These are phyloP conservation scores for Erysimum pusillum DNA, from an alignment of 441 rosid species.

Conservation along the genomic window DNA sequence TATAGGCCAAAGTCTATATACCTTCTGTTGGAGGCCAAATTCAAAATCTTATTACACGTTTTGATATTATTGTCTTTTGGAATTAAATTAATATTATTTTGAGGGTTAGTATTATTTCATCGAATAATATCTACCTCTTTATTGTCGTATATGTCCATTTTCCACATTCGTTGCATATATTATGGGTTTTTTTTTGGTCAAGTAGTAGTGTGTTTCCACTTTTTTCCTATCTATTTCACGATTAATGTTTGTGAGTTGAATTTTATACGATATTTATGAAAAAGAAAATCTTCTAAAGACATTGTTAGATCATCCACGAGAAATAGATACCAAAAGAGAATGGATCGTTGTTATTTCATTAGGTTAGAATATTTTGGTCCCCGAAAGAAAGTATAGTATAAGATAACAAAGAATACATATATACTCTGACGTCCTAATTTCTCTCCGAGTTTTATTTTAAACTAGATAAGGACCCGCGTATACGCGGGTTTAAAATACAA, in stretches of 20 bases:
- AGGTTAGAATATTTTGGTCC: constrained; percentile 5
- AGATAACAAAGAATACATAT: neutral
- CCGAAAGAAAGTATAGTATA: neutral
- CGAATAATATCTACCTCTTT: neutral
- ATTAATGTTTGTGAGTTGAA: neutral
- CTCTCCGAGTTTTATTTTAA: too few species aligned
- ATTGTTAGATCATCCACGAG: neutral
- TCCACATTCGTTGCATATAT: constrained; percentile 25
- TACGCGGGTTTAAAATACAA: too few species aligned
- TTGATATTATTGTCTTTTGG: neutral
- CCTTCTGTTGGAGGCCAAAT: neutral
- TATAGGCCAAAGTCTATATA: too few species aligned
- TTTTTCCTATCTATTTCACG: neutral
- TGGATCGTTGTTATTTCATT: neutral
- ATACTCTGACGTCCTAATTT: neutral
- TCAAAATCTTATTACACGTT: neutral
- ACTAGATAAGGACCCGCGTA: too few species aligned
- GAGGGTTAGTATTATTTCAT: neutral
- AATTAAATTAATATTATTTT: neutral
- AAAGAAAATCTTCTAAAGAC: neutral
- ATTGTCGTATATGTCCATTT: constrained; percentile 12
- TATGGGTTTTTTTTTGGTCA: neutral
- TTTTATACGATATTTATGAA: neutral
- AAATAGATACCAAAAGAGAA: neutral
- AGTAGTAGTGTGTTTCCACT: neutral